phyloP scores from a whole-genome alignment of 2,329 filamentous ascomycete genomes.

The Bipolaris oryzae region DNA sequence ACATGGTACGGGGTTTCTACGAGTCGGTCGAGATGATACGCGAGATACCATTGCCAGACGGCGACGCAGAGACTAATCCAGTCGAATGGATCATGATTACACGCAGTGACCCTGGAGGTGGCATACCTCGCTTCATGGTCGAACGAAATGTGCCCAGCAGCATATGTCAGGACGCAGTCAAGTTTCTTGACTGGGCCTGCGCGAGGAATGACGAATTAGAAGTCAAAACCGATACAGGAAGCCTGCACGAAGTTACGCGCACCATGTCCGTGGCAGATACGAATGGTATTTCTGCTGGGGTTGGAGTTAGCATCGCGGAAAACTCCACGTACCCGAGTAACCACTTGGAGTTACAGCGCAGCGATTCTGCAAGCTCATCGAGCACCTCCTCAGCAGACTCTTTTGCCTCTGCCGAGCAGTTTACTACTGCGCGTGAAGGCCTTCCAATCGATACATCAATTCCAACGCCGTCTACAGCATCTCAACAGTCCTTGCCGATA shows the following conservation, averaged over 20 bases:
- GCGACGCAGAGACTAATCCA: slow-evolving; percentile 63
- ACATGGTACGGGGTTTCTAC: slow-evolving; percentile 83
- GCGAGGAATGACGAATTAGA: slow-evolving; percentile 53
- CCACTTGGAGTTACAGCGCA: slow-evolving; percentile 27
- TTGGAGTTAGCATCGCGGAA: slow-evolving; percentile 48
- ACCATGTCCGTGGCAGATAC: slow-evolving; percentile 37
- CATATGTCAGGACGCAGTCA: slow-evolving; percentile 78
- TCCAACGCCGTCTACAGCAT: slow-evolving; percentile 34
- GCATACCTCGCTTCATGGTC: slow-evolving; percentile 88
- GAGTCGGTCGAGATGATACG: slow-evolving; percentile 91
- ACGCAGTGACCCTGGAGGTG: slow-evolving; percentile 84
- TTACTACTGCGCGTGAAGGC: slow-evolving; percentile 44
- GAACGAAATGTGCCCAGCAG: slow-evolving; percentile 83
- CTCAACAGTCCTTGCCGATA: slow-evolving; percentile 31
- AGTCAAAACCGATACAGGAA: slow-evolving; percentile 13
- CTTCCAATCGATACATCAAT: slow-evolving; percentile 32
- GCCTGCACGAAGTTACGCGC: slow-evolving; percentile 24
- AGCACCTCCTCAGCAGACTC: slow-evolving; percentile 36
- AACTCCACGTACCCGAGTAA: slow-evolving; percentile 22
- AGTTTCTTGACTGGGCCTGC: slow-evolving; percentile 81
- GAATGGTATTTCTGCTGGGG: slow-evolving; percentile 46
- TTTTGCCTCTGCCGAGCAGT: slow-evolving; percentile 54
- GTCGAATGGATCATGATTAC: slow-evolving; percentile 96
- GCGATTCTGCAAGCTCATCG: slow-evolving; percentile 35
- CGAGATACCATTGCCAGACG: slow-evolving; percentile 68